Evolutionary conservation across 352 stramenopile genomes (phyloP).

Genomic region (Thalassiosira livingstoniorum): DNA sequence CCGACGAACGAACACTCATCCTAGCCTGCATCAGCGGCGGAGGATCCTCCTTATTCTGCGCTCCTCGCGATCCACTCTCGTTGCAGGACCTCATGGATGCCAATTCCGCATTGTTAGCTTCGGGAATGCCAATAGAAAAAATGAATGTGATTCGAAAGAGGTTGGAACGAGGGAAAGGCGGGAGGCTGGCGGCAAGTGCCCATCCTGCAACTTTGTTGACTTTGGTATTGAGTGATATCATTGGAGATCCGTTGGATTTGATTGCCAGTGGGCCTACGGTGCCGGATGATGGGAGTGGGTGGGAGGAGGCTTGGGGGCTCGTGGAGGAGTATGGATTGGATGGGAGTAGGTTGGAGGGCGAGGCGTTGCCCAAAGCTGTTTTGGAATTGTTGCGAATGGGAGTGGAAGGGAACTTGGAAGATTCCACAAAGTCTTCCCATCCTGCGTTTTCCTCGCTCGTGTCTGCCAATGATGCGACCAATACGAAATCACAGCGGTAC

Average conservation of each 20-base stretch:
- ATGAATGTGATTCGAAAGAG: constrained; percentile 84
- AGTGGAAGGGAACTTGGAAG: constrained; percentile 48
- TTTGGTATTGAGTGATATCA: constrained; percentile 77
- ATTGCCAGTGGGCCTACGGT: constrained; percentile 84
- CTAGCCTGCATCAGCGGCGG: constrained; percentile 80
- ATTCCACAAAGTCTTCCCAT: constrained; percentile 65
- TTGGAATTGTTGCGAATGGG: constrained; percentile 60
- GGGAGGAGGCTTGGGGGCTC: constrained; percentile 68
- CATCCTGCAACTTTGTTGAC: constrained; percentile 66
- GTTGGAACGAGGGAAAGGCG: constrained; percentile 80
- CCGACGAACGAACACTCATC: constrained; percentile 57
- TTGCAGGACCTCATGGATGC: constrained; percentile 72
- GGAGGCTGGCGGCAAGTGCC: constrained; percentile 60
- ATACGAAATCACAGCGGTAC: constrained; percentile 14
- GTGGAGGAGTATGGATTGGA: constrained; percentile 59
- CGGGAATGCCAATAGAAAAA: constrained; percentile 79
- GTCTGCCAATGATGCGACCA: neutral
- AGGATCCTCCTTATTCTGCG: constrained; percentile 82
- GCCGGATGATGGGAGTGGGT: constrained; percentile 67
- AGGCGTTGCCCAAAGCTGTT: constrained; percentile 64
- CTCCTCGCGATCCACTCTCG: constrained; percentile 62
- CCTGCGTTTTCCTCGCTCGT: constrained; percentile 53
- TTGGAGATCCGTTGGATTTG: constrained; percentile 84
- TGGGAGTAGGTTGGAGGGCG: constrained; percentile 49
- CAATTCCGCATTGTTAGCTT: constrained; percentile 72